phyloP scores from a whole-genome alignment of 2,329 filamentous ascomycete genomes.

The Bisporella sp. region DNA sequence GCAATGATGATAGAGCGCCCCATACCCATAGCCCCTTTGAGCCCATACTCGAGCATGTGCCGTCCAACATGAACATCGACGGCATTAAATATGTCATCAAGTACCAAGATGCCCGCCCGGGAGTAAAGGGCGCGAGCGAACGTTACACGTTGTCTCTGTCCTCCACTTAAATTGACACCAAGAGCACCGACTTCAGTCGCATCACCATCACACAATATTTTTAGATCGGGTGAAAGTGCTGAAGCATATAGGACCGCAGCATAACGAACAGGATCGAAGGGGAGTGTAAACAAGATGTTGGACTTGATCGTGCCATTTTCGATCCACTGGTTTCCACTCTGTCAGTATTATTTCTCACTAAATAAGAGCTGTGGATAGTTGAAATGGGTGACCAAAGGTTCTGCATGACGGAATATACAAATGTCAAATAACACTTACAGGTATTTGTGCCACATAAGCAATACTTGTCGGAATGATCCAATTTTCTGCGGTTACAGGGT shows the following conservation, averaged over 20 bases:
- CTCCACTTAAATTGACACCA: slow-evolving; percentile 74
- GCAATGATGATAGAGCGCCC: slow-evolving; percentile 69
- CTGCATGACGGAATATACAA: no score
- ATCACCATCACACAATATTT: slow-evolving; percentile 68
- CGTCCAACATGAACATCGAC: slow-evolving; percentile 74
- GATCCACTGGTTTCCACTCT: slow-evolving; percentile 60
- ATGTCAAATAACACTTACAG: slow-evolving; percentile 23
- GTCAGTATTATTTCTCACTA: no score
- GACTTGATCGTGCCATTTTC: slow-evolving; percentile 71
- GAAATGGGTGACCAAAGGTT: no score
- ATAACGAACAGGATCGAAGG: slow-evolving; percentile 59
- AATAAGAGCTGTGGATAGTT: no score
- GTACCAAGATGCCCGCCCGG: slow-evolving; percentile 64
- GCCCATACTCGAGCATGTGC: slow-evolving; percentile 68
- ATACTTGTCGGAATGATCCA: slow-evolving; percentile 64
- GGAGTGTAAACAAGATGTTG: slow-evolving; percentile 71
- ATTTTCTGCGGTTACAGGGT: slow-evolving; percentile 47
- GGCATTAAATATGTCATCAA: slow-evolving; percentile 78
- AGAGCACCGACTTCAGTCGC: slow-evolving; percentile 74
- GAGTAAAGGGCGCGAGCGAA: slow-evolving; percentile 75
- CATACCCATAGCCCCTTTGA: slow-evolving; percentile 59
- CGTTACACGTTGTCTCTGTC: slow-evolving; percentile 74
- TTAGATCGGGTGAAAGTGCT: slow-evolving; percentile 65
- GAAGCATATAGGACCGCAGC: slow-evolving; percentile 61
- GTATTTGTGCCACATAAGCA: slow-evolving; percentile 70